Base-by-base conservation (phyloP, 169 alveolate genomes). In the Cryptosporidium viatorum region DNA sequence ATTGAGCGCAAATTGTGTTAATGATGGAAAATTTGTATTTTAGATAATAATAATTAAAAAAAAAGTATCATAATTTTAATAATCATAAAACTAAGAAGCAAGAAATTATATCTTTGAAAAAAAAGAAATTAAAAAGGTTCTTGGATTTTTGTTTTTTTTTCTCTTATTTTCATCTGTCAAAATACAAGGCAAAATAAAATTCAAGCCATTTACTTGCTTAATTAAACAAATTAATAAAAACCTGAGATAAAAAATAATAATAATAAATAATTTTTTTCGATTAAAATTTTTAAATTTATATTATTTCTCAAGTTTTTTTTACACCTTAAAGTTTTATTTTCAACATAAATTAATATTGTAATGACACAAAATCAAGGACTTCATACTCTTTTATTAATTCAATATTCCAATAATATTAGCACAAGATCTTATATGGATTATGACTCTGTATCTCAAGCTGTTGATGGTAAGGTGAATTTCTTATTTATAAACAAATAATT, bases 351-450 rank as follows among this genome's bases (percentile, higher is more conserved):
- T 29, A n/a, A 2, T 60, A 60, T 1, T 14, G 5, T 48, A 48
- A 80, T 80, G 89, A 39, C 60, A 45, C 74, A 80, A 45, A 60
- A 80, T 62, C 89, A 80, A 31, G 89, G 89, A 60, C 89, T 80
- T 65, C 89, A 80, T 29, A 80, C 89, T 62, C 37, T 80, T 23
- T 33, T 80, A 10, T 26, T 80, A 45, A 80, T 80, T 59, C 89
- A 80, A 37, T 80, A 80, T 21, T 80, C 89, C 0, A 62, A 62
- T 37, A 67, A 80, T 18, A 80, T 80, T 10, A 80, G 89, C 51
- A 80, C 89, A 45, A 60, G 89, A 8, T 80, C 89, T 37, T 80
- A 80, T 80, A 80, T 80, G 89, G 89, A 80, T 41, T 80, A 80
- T 43, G 89, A 80, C n/a, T 80, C 89, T 6, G 68, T 80, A 45